Evolutionary conservation across 2,329 filamentous ascomycete species (phyloP).

Genomic region (Cercospora citrullina): DNA sequence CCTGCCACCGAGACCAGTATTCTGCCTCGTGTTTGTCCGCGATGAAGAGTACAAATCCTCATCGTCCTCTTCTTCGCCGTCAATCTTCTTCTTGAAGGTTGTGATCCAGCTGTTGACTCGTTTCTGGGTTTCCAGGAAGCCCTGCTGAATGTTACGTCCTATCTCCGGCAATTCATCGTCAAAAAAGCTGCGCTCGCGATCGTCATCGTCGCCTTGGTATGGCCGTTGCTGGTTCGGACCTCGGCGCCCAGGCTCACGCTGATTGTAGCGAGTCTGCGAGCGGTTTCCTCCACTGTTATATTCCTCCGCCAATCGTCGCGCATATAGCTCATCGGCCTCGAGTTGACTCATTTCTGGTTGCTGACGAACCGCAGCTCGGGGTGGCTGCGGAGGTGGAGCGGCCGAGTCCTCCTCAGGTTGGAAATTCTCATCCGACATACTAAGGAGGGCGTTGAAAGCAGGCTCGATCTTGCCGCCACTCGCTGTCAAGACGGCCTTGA

Average conservation of each 20-base stretch:
- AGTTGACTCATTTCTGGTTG: slow-evolving; percentile 70
- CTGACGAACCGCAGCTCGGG: slow-evolving; percentile 75
- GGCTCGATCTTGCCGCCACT: slow-evolving; percentile 87
- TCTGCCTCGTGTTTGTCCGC: slow-evolving; percentile 30
- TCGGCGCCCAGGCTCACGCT: slow-evolving; percentile 40
- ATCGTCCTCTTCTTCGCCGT: slow-evolving; percentile 77
- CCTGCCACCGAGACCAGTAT: slow-evolving; percentile 36
- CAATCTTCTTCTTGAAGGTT: slow-evolving; percentile 87
- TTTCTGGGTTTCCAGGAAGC: slow-evolving; percentile 89
- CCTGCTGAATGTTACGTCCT: slow-evolving; percentile 87
- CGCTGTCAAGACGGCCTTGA: slow-evolving; percentile 84
- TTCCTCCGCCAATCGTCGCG: slow-evolving; percentile 88
- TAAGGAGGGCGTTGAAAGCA: slow-evolving; percentile 90
- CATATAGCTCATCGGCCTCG: slow-evolving; percentile 87
- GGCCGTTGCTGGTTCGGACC: slow-evolving; percentile 50
- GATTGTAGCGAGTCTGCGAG: slow-evolving; percentile 35
- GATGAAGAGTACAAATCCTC: slow-evolving; percentile 55
- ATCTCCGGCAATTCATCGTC: slow-evolving; percentile 96
- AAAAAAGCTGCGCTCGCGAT: slow-evolving; percentile 83
- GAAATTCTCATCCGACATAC: slow-evolving; percentile 58
- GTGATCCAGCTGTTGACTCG: slow-evolving; percentile 93
- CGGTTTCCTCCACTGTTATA: slow-evolving; percentile 56
- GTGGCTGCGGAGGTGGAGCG: slow-evolving; percentile 58
- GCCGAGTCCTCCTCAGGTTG: slow-evolving; percentile 53
- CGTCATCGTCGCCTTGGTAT: slow-evolving; percentile 51